Evolutionary conservation across 2,329 filamentous ascomycete genomes (phyloP), one percentile per base, ranked within the genome.

Genomic region (Alternaria tenuissima): DNA sequence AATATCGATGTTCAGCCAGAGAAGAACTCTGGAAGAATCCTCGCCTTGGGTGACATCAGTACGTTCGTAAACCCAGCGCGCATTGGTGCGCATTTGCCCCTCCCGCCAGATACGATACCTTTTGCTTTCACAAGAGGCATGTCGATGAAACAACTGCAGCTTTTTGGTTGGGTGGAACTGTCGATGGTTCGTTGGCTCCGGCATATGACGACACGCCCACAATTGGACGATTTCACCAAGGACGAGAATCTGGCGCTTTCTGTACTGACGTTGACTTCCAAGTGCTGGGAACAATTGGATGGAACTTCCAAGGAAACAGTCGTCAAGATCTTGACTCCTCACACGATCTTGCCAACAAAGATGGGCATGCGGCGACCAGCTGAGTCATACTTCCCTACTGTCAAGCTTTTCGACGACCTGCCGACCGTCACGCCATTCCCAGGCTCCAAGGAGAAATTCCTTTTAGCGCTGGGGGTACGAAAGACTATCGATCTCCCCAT

Each of bases 401-500:
- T 99, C 38, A 95, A 93, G 76, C 83, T 99, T 0, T 99, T 99
- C 72, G 93, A 97, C 63, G 95, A 99, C 75, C 83, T 99, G 16
- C 94, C 95, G 0, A 89, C 90, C 12, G 88, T 98, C 2, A 87
- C 89, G 12, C 88, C 94, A 43, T 88, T 78, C 48, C 65, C 90
- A 41, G 87, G 89, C 32, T 87, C 97, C 12, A 98, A 97, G 75
- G 94, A 98, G 46, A 97, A 96, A 76, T 92, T 99, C 63, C 80
- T 99, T 43, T 81, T 86, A 3, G 87, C 91, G 2, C 83, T 99
- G 32, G 94, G 95, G 3, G 94, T 99, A 26, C 89, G 95, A 60
- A 98, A 98, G 81, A 99, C 95, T 0, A 89, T 99, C 20, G 95
- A 99, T 68, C 82, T 99, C 2, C 93, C 93, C 32, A 94, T 96